Base-by-base conservation (phyloP, 106 monocot species). In the Iris macrosiphon region DNA sequence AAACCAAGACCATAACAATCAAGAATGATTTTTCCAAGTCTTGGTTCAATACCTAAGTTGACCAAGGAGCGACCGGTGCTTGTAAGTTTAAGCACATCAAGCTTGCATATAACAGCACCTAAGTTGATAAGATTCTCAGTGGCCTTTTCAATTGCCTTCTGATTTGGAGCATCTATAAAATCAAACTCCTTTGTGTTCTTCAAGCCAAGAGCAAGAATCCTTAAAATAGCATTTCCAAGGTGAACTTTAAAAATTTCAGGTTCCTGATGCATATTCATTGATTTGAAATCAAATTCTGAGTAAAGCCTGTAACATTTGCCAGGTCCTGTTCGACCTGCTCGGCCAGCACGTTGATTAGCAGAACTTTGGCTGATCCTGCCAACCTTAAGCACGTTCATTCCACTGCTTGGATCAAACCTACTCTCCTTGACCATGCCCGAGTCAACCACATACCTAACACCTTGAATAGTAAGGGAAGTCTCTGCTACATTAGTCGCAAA, bases 241-340 rank as follows among this genome's bases (percentile, higher is more conserved):
- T 91, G 98, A 46, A 98, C 98, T 61, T 89, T 98, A 39, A 72
- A 59, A 44, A 98, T 98, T 78, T 98, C 98, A 35, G 98, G 98
- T 28, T 98, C 91, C 37, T 90, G 83, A 57, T 98, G 82, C 26
- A 58, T 11, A 51, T 61, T 54, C 87, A 98, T 83, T 60, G 55
- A 61, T 12, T 75, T 29, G 29, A 78, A 98, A 26, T 91, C 91
- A 61, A 5, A 44, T 63, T 83, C 69, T 20, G 90, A 75, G 40
- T 98, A 98, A 13, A 98, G 64, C 69, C 98, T 82, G 59, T 75
- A 98, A 64, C 91, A 98, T 52, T 80, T 90, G 6, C 98, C 98
- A 12, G 87, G 55, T 38, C 63, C 75, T 19, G 87, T 91, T 33
- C 98, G 62, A 49, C 98, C 98, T 10, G 98, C 98, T 32, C 98